These are phyloP conservation scores for Paraphoma chrysanthemicola DNA, from an alignment of 2,329 filamentous ascomycete genomes.

Conservation along the genomic window DNA sequence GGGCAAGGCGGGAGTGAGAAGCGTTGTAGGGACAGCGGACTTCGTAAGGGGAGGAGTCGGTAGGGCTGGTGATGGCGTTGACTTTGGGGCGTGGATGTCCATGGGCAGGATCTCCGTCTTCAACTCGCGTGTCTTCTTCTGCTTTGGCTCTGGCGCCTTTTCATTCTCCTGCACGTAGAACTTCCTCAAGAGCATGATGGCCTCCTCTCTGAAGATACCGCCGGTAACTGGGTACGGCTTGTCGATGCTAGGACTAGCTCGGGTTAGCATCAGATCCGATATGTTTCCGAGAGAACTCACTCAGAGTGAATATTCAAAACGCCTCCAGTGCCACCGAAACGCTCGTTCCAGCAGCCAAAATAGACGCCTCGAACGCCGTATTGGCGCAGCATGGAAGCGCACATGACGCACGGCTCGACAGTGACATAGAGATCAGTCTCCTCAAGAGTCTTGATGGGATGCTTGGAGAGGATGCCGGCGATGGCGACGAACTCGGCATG, in stretches of 20 bases:
- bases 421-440: constrained; percentile 91
- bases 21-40: background rate
- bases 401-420: constrained; percentile 99
- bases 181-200: constrained; percentile 86
- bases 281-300: constrained; percentile 45
- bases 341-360: constrained; percentile 94
- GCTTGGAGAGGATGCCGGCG: constrained; percentile 66
- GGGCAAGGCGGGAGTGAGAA: background rate
- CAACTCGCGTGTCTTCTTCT: constrained; percentile 69
- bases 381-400: constrained; percentile 88
- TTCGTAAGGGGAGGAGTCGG: constrained; percentile 1
- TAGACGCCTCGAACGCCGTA: constrained; percentile 88
- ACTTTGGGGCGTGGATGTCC: constrained; percentile 48
- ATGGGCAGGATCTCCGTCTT: constrained; percentile 65
- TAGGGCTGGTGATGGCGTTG: constrained; percentile 28
- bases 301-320: constrained; percentile 86
- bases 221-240: constrained; percentile 81
- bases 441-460: constrained; percentile 72
- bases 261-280: constrained; percentile 14
- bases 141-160: constrained; percentile 72
- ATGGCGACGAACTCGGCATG: constrained; percentile 96
- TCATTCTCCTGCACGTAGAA: constrained; percentile 99
- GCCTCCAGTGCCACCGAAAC: constrained; percentile 94
- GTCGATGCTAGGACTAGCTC: constrained; percentile 70
- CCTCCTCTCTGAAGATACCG: constrained; percentile 88